Evolutionary conservation across 345 rosid species (phyloP).

Genomic region (Boechera stricta): DNA sequence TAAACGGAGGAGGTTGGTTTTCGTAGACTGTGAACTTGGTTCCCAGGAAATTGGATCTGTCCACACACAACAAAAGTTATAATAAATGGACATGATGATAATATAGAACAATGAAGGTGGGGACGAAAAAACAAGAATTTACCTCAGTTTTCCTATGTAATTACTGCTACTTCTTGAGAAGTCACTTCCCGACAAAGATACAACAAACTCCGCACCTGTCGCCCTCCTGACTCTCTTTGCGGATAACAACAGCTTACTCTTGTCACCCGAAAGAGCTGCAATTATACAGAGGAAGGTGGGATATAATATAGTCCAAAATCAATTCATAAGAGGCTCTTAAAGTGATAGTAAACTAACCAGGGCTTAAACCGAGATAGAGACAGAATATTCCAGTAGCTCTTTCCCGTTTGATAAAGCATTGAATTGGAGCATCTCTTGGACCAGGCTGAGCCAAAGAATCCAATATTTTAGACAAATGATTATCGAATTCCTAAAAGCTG

Average conservation of each 20-base stretch:
- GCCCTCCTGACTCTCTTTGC: conserved; percentile 87
- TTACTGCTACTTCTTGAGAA: conserved; percentile 67
- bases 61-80: conserved; percentile 33
- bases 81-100: not conserved
- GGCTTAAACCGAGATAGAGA: conserved; percentile 80
- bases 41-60: conserved; percentile 93
- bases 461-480: not conserved
- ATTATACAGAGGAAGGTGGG: not conserved
- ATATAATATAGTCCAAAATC: conserved; percentile 2
- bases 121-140: not conserved
- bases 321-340: not conserved
- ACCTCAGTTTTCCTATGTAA: conserved; percentile 82
- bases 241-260: conserved; percentile 74
- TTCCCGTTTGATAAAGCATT: conserved; percentile 88
- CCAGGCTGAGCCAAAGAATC: conserved; percentile 68
- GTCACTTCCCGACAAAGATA: conserved; percentile 68
- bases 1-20: conserved; percentile 63
- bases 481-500: not conserved
- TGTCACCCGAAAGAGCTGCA: conserved; percentile 74
- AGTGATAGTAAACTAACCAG: conserved; percentile 58
- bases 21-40: conserved; percentile 83
- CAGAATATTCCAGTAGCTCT: conserved; percentile 68
- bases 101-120: conserved; percentile 15
- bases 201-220: conserved; percentile 67
- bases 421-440: conserved; percentile 79